phyloP scores from a whole-genome alignment of 306 rosid genomes.

The Cicer cuneatum region DNA sequence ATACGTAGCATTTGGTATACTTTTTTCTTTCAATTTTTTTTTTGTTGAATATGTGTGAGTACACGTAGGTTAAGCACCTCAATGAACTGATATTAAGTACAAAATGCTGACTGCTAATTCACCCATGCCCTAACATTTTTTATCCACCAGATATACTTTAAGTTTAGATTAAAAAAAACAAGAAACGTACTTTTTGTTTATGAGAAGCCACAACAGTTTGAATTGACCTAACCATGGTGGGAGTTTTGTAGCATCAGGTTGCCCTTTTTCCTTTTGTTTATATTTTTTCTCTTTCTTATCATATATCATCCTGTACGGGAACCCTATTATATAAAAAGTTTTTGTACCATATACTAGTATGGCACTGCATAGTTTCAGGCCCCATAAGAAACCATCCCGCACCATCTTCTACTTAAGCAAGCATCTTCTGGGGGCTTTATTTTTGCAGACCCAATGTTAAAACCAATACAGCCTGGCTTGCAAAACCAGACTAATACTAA shows the following conservation, averaged over 20 bases:
- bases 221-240: constrained; percentile 5
- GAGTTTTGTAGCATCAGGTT: neutral
- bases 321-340: neutral
- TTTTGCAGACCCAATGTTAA: neutral
- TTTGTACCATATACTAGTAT: neutral
- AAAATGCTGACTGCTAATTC: constrained; percentile 11
- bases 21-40: neutral
- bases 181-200: neutral
- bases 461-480: neutral
- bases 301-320: neutral
- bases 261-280: neutral
- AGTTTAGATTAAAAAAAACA: neutral
- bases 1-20: neutral
- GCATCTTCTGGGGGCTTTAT: neutral
- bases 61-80: neutral
- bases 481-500: constrained; percentile 18
- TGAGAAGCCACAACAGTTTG: neutral
- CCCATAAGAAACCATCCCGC: neutral
- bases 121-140: constrained; percentile 4
- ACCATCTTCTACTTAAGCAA: neutral
- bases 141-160: neutral
- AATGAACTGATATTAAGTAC: neutral
- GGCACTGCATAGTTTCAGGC: neutral
- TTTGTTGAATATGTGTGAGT: neutral
- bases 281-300: neutral